Base-by-base conservation (phyloP, 345 rosid species). In the Kernera saxatilis region DNA sequence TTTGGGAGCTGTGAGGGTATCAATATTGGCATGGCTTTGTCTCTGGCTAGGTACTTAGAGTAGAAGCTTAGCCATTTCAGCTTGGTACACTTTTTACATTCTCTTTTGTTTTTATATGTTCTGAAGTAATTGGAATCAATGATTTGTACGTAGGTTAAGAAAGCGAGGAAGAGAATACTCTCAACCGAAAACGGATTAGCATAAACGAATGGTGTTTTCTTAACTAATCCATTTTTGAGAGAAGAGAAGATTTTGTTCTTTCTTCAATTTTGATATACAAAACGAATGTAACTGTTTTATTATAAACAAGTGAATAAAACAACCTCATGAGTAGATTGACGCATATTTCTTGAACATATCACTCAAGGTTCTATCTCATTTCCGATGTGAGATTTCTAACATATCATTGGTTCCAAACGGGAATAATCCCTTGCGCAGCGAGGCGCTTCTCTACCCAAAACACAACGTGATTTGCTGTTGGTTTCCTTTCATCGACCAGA, bases 391-490 rank as follows among this genome's bases (percentile, higher is more conserved):
- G 40, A 44, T 44, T 44, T 22, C 49, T 44, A 44, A 44, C 4
- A 8, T 44, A n/a, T 48, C 65, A 84, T 26, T 84, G 82, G 73
- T 75, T 81, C 96, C 97, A 87, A 36, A 89, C 98, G 1, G 94
- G 96, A 54, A 89, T 83, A 65, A 91, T 85, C 60, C 99, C 96
- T 67, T 94, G 99, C 7, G 99, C 97, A 12, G 96, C 99, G 41
- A 94, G 85, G 19, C 96, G 92, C 76, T 94, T 94, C 69, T 91
- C 90, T 3, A 91, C 91, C 97, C 99, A 94, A 76, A 94, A 94
- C 15, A 91, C 89, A 3, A 94, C 78, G 5, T 75, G 96, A 74
- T 73, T 85, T 8, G 86, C 87, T 0, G 99, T 94, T 36, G 88
- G 84, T 80, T 81, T 88, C 89, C 82, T 94, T 83, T 89, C 99